Evolutionary conservation across 352 stramenopile species (phyloP), one percentile per base, ranked within the genome.

Genomic region (Pythium phragmitis): DNA sequence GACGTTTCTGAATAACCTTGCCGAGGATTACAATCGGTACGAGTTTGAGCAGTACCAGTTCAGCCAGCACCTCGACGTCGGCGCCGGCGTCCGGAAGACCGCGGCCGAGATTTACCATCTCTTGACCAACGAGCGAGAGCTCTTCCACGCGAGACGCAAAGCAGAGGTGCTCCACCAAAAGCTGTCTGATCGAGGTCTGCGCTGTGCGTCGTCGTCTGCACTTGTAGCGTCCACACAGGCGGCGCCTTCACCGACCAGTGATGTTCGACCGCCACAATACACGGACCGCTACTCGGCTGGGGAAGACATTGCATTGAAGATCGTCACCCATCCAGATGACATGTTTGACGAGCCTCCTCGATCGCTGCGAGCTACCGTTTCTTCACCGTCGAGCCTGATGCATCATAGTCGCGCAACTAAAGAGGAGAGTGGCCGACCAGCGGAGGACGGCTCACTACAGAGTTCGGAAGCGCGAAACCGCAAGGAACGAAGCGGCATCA

Each of bases 1-100:
- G 11, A 74, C 72, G 5, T 88, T 89, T 56, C 61, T 92, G 21
- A 48, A 62, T 1, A 75, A 78, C 21, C 51, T 91, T 9, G 68
- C 71, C 2, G 51, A 70, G 2, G 73, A 87, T 50, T 94, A 94
- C 66, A 91, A 91, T 57, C 85, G 82, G 23, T 72, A 74, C 60
- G 80, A 93, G 67, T 88, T 77, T 49, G 77, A 91, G 48, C 76
- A 89, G 63, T 89, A 92, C 68, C 63, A 82, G 41, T 91, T 86
- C 70, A 91, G 82, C 45, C 72, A 89, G 26, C 75, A 88, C 46
- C 57, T 93, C 19, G 82, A 92, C 59, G 61, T 88, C 41, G 79
- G 80, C 17, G 82, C 80, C 12, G 79, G 76, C 4, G 78, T 89
- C 1, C 82, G 85, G 46, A 91, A 93, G 56, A 73, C 62, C 23